Evolutionary conservation across 371 early-diverging fungal species (phyloP).

Genomic region (Massospora cicadina): DNA sequence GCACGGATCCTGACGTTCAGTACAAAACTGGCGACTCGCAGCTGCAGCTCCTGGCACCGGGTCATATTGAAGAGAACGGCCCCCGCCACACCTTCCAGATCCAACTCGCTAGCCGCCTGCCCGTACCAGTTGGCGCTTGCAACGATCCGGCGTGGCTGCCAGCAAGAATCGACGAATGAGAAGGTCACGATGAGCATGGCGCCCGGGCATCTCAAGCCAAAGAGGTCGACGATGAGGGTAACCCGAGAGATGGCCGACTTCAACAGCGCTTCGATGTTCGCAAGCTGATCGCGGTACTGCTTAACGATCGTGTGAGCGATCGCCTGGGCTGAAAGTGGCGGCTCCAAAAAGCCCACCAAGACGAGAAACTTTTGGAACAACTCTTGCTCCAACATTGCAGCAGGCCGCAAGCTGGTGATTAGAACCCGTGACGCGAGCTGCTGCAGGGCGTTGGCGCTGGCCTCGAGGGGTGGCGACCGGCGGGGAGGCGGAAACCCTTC

Average conservation of each 20-base stretch:
- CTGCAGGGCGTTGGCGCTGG: neutral
- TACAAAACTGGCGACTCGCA: neutral
- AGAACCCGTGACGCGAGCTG: neutral
- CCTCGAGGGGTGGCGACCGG: neutral
- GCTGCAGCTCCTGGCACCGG: neutral
- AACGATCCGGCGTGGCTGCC: constrained; percentile 1
- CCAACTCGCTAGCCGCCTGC: neutral
- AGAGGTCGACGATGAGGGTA: neutral
- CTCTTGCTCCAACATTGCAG: neutral
- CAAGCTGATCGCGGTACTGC: neutral
- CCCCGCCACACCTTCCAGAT: neutral
- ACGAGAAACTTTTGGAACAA: constrained; percentile 5
- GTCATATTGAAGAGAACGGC: neutral
- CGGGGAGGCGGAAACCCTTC: neutral
- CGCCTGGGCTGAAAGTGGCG: neutral
- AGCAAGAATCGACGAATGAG: neutral
- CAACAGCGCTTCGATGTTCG: neutral
- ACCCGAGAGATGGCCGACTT: neutral
- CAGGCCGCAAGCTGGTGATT: neutral
- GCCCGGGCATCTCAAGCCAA: neutral
- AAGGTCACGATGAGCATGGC: neutral
- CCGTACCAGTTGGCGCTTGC: neutral
- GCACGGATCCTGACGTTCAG: neutral
- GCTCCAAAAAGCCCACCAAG: neutral
- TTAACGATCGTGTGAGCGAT: neutral